Base-by-base conservation (phyloP, 345 rosid species). In the Theobroma cacao region DNA sequence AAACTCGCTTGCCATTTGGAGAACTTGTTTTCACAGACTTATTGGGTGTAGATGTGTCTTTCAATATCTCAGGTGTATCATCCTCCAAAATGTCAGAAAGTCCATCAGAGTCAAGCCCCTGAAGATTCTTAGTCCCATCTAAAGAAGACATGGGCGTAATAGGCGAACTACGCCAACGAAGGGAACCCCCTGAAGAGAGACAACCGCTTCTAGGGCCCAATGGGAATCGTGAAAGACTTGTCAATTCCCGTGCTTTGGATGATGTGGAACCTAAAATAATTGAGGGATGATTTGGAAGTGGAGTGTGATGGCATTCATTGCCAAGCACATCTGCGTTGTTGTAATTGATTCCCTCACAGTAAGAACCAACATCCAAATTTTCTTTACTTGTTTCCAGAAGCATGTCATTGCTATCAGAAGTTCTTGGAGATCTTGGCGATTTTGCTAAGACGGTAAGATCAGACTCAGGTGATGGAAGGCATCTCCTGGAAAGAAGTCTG, bases 1-100 rank as follows among this genome's bases (percentile, higher is more conserved):
- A 89, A 76, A 91, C 88, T 74, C 90, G 83, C 71, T 89, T 88
- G 31, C 84, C 74, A 53, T 78, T 88, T 11, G 91, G 95, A 33
- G 91, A 91, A 71, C 82, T 83, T 72, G 79, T 81, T 80, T 85
- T 86, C 66, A 89, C 85, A 60, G 89, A 45, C 71, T 84, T 63
- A 55, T 62, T 36, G 24, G 84, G 78, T 10, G 84, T 78, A 9
- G 86, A 76, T 69, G 80, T 75, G 36, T 88, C 89, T 79, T 82
- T 82, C 83, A 87, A 78, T 60, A 86, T 80, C 76, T 89, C 90
- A 20, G 87, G 89, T 10, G 87, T 84, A 66, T 87, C 93, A 71
- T 88, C 90, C 79, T 81, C 90, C 24, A 79, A 30, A 78, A 72
- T 68, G 63, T 63, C 74, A 78, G 65, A 33, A 41, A 80, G 77